Evolutionary conservation across 176 grass and related monocot species (phyloP).

Genomic region (Elymus sibiricus): DNA sequence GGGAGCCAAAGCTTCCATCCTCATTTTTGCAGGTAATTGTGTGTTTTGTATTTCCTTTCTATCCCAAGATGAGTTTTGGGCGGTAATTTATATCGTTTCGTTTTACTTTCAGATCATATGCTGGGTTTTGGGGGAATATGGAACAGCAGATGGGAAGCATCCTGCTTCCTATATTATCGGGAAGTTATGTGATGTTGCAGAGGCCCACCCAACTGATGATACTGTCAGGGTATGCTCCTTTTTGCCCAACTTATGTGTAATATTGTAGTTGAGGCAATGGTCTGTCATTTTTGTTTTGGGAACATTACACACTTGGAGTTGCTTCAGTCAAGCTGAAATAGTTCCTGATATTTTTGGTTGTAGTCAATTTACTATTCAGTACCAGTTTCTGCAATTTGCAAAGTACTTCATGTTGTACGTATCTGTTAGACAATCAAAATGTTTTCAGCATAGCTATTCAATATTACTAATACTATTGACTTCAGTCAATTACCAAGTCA

Average conservation of each 20-base stretch:
- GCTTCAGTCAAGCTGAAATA: conserved; percentile 16
- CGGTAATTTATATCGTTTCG: conserved; percentile 17
- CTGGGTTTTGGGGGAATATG: conserved; percentile 99
- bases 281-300: conserved; percentile 1
- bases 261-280: not conserved
- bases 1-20: conserved; percentile 99
- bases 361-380: not conserved
- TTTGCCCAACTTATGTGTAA: not conserved
- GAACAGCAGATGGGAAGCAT: conserved; percentile 86
- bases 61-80: not conserved
- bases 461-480: no score
- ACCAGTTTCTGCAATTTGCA: not conserved
- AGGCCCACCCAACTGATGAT: conserved; percentile 93
- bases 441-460: not conserved
- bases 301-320: not conserved
- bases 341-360: not conserved
- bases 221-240: conserved; percentile 70
- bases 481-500: no score
- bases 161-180: conserved; percentile 91
- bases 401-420: not conserved
- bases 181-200: conserved; percentile 92
- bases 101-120: conserved; percentile 77
- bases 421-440: not conserved
- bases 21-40: conserved; percentile 84
- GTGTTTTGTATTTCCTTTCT: conserved; percentile 19